A percentile compares a stretch with the other conserved stretches of the same genome.
Evolutionary conservation across 495 filamentous ascomycete genomes (phyloP).

Genomic region (Aspergillus kassunensis): DNA sequence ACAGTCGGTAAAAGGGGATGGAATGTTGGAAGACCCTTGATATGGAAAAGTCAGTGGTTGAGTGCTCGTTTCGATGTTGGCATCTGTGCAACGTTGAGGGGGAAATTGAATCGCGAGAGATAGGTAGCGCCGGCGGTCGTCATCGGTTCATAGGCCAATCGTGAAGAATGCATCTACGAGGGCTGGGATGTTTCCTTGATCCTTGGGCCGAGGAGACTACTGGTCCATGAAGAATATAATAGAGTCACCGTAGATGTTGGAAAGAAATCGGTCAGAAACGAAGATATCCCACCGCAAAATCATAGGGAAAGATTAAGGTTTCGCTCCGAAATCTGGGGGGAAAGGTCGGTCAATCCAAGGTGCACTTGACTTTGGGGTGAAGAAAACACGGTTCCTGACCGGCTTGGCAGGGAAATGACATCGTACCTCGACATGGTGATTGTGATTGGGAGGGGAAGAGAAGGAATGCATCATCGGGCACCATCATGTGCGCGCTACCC

Average conservation of each 20-base stretch:
- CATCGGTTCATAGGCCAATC: neutral
- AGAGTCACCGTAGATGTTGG: neutral
- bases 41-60: neutral
- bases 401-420: conserved; percentile 9
- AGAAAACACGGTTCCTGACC: conserved; percentile 13
- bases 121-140: neutral
- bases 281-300: conserved; percentile 10
- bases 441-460: neutral
- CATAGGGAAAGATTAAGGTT: conserved; percentile 13
- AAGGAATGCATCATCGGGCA: conserved; percentile 9
- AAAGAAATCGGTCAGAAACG: conserved; percentile 8
- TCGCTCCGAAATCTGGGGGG: conserved; percentile 7
- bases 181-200: no score
- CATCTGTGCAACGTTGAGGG: neutral
- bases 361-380: conserved; percentile 1
- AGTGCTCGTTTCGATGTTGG: neutral
- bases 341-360: conserved; percentile 20
- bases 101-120: neutral
- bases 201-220: neutral
- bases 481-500: conserved; percentile 3
- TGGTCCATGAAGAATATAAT: neutral
- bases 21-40: neutral
- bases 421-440: conserved; percentile 5
- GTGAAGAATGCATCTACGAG: neutral
- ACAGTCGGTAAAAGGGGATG: neutral